These are phyloP conservation scores for Dendrobium chrysotoxum DNA, from an alignment of 106 monocot genomes.

Conservation along the genomic window DNA sequence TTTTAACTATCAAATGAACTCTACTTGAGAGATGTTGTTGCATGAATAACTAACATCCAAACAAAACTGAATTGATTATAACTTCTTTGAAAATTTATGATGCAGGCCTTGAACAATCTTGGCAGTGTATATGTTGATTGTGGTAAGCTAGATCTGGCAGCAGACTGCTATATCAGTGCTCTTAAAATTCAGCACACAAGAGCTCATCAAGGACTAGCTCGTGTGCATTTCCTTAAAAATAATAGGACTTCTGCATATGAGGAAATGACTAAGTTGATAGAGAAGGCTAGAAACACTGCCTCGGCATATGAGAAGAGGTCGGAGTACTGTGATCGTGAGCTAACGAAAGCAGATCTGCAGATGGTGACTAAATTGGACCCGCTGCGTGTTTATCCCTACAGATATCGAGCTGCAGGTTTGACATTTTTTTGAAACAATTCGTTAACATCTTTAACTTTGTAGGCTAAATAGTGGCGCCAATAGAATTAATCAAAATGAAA, in stretches of 20 bases:
- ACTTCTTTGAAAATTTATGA: neutral
- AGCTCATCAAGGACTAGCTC: slow-evolving; percentile 94
- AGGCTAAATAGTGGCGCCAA: no score
- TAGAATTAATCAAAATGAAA: no score
- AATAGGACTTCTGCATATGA: slow-evolving; percentile 76
- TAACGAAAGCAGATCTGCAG: slow-evolving; percentile 70
- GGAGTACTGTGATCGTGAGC: slow-evolving; percentile 90
- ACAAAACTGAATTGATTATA: neutral
- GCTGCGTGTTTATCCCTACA: slow-evolving; percentile 82
- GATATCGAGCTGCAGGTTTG: slow-evolving; percentile 97
- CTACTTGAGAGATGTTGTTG: no score
- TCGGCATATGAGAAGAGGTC: slow-evolving; percentile 98
- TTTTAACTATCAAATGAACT: no score
- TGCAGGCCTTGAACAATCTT: slow-evolving; percentile 93
- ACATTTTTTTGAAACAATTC: neutral
- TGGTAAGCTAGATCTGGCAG: slow-evolving; percentile 77
- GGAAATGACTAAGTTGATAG: slow-evolving; percentile 91
- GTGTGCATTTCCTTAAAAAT: slow-evolving; percentile 87
- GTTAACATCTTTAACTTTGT: no score
- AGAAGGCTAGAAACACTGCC: slow-evolving; percentile 85
- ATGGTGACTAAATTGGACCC: slow-evolving; percentile 94
- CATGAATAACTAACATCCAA: no score
- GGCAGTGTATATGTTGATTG: slow-evolving; percentile 99
- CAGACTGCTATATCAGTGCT: slow-evolving; percentile 90
- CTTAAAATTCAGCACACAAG: slow-evolving; percentile 89